A percentile compares a stretch with the other conserved stretches of the same genome.
These are phyloP conservation scores for Penicillium sp. DNA, from an alignment of 2,329 filamentous ascomycete genomes.

Conservation along the genomic window DNA sequence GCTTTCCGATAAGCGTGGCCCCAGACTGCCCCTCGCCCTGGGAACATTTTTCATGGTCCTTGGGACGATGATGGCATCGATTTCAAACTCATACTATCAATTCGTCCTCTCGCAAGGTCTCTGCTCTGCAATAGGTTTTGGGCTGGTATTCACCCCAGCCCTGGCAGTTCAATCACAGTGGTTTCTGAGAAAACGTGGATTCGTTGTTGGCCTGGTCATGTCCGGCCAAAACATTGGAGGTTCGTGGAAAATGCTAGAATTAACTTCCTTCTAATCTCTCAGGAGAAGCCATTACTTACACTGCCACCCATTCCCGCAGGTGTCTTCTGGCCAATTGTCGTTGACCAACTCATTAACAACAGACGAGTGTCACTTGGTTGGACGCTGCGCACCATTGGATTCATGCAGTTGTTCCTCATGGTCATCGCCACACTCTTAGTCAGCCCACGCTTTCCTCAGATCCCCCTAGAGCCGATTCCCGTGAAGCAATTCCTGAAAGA, in stretches of 20 bases:
- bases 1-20: background rate
- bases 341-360: background rate
- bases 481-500: background rate
- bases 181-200: slow-evolving; percentile 9
- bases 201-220: slow-evolving; percentile 16
- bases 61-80: slow-evolving; percentile 3
- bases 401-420: slow-evolving; percentile 9
- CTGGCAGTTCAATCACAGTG: slow-evolving; percentile 13
- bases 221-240: slow-evolving; percentile 17
- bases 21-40: slow-evolving; percentile 1
- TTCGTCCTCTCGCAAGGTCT: slow-evolving; percentile 15
- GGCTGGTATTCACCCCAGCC: slow-evolving; percentile 13
- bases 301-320: too few relatives aligned
- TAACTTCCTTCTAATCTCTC: too few relatives aligned
- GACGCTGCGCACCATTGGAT: slow-evolving; percentile 9
- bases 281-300: too few relatives aligned
- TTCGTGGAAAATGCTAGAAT: too few relatives aligned
- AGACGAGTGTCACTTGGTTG: background rate
- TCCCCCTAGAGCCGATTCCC: background rate
- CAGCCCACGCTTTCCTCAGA: background rate
- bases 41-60: slow-evolving; percentile 12
- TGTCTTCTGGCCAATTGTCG: background rate
- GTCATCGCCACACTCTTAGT: slow-evolving; percentile 3
- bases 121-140: slow-evolving; percentile 8
- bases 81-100: slow-evolving; percentile 2